Evolutionary conservation across 306 rosid species (phyloP).

Genomic region (Cucumis cinereus): DNA sequence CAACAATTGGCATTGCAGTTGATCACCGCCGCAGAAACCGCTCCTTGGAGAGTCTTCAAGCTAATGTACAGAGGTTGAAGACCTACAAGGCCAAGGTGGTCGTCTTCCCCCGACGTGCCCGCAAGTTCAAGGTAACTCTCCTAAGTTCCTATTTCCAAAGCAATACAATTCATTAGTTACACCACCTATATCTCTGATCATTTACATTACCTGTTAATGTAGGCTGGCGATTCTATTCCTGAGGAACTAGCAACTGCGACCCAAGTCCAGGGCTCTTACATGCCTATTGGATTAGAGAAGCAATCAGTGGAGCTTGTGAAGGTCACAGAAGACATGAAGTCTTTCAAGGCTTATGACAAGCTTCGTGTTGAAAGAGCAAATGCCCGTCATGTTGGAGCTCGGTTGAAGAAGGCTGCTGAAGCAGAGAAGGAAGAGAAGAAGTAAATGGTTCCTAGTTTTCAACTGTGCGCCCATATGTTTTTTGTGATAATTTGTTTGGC

Average conservation of each 20-base stretch:
- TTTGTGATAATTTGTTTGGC: neutral
- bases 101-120: slow-evolving; percentile 46
- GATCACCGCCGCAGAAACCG: slow-evolving; percentile 43
- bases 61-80: slow-evolving; percentile 45
- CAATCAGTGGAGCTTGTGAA: slow-evolving; percentile 41
- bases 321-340: slow-evolving; percentile 33
- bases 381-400: slow-evolving; percentile 27
- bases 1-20: slow-evolving; percentile 42
- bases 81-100: slow-evolving; percentile 51
- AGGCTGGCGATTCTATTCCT: slow-evolving; percentile 50
- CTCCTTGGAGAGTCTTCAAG: slow-evolving; percentile 43
- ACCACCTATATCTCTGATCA: neutral
- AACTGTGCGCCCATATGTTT: neutral
- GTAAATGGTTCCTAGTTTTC: slow-evolving; percentile 2
- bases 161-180: neutral
- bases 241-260: slow-evolving; percentile 53
- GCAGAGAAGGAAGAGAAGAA: slow-evolving; percentile 63
- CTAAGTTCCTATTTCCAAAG: no score
- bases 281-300: slow-evolving; percentile 31
- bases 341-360: slow-evolving; percentile 43
- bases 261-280: slow-evolving; percentile 38
- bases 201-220: neutral
- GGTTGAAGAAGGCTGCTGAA: slow-evolving; percentile 46
- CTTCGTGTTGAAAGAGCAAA: slow-evolving; percentile 37
- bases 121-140: slow-evolving; percentile 32